These are phyloP conservation scores for Stachybotrys elegans DNA, from an alignment of 2,329 filamentous ascomycete genomes.

Conservation along the genomic window DNA sequence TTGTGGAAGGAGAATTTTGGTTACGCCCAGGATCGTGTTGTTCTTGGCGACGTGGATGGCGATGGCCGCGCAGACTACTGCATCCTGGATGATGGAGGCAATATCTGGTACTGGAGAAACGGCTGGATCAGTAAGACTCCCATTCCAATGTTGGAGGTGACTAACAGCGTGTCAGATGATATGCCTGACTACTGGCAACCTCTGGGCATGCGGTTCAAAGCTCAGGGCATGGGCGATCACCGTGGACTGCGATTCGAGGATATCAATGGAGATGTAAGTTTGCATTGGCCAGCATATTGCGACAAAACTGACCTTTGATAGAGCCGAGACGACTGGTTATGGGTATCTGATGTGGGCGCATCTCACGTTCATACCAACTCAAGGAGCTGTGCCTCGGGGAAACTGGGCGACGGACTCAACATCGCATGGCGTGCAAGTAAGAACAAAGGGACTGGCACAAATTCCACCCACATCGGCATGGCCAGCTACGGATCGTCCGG, in stretches of 20 bases:
- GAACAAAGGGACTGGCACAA: conserved; percentile 6
- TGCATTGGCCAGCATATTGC: too few relatives aligned
- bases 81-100: conserved; percentile 15
- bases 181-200: conserved; percentile 33
- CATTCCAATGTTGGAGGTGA: too few relatives aligned
- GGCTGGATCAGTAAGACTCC: conserved; percentile 20
- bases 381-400: conserved; percentile 12
- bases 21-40: conserved; percentile 10
- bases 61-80: conserved; percentile 30
- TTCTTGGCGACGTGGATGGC: conserved; percentile 19
- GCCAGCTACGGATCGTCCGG: background rate
- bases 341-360: conserved; percentile 12
- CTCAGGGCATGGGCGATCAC: conserved; percentile 14
- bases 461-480: conserved; percentile 10
- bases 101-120: conserved; percentile 26
- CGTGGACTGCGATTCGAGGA: conserved; percentile 16
- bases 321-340: conserved; percentile 20
- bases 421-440: conserved; percentile 14
- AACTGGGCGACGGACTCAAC: conserved; percentile 14
- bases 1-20: background rate
- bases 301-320: too few relatives aligned
- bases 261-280: conserved; percentile 11
- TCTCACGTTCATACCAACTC: conserved; percentile 17
- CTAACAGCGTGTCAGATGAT: too few relatives aligned
- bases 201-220: conserved; percentile 17